Evolutionary conservation across 805 yeast genomes (phyloP), one percentile per base, ranked within the genome.

Genomic region (Starmerella roubikii): DNA sequence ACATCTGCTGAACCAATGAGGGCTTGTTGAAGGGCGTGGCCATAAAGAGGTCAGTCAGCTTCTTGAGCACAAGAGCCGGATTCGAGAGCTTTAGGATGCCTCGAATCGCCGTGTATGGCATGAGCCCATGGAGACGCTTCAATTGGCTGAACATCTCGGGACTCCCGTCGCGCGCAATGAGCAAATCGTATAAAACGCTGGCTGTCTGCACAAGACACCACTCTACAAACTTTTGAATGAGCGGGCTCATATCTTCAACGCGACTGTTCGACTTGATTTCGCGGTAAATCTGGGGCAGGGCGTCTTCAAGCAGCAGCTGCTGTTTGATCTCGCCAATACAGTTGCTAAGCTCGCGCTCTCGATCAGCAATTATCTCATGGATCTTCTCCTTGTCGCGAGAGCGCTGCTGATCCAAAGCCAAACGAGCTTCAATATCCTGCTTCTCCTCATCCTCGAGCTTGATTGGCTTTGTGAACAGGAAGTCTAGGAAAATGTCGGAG

Each of bases 191-290:
- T 3, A 88, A 60, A 0, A 94, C 78, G 0, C 94, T 80, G 0
- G 96, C 83, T 8, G 83, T 58, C 54, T 85, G 88, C 10, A 88
- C 71, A 44, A 84, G 74, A 44, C 78, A 71, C 83, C 94, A 78
- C 49, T 81, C 84, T 30, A 83, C 65, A 47, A 86, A 76, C 34
- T 81, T 70, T 46, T 67, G 66, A 32, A 85, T 63, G 28, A 80
- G 65, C 2, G 80, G 78, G 5, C 88, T 72, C 35, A 84, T 62
- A 8, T 79, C 72, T 11, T 59, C 59, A 6, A 81, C 67, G 12
- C 60, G 62, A 0, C 61, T 56, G 29, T 75, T 69, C 3, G 57
- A 54, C 38, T 78, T 78, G 20, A 91, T 63, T 50, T 84, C 93
- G 22, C 65, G 53, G 48, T 88, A 76, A 10, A 88, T 55, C 16